Conservation (phyloP, 2,329 filamentous ascomycete genomes). For the Tolypocladium amazonense region DNA sequence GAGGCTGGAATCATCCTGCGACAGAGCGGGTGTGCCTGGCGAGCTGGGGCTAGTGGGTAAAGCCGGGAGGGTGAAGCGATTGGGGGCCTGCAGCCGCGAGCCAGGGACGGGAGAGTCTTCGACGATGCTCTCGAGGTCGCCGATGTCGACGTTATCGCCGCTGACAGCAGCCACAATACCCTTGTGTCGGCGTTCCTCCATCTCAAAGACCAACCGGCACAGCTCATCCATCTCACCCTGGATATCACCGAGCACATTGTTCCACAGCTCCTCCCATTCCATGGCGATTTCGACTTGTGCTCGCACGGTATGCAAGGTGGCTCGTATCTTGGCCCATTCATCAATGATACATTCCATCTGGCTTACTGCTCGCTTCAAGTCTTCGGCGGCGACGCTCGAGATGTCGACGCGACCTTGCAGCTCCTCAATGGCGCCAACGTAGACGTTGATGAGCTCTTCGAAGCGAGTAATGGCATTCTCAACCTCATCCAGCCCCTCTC, state of each 20-base stretch:
- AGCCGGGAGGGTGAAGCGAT: slow-evolving; percentile 57
- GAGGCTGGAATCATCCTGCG: slow-evolving; percentile 77
- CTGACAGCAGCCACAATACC: slow-evolving; percentile 52
- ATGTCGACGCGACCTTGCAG: slow-evolving; percentile 75
- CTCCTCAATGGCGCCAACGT: slow-evolving; percentile 87
- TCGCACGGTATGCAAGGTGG: slow-evolving; percentile 68
- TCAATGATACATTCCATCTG: slow-evolving; percentile 83
- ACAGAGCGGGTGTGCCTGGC: slow-evolving; percentile 42
- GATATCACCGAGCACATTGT: slow-evolving; percentile 84
- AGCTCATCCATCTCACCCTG: slow-evolving; percentile 76
- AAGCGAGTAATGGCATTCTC: slow-evolving; percentile 72
- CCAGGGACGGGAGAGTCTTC: slow-evolving; percentile 63
- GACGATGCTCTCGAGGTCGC: slow-evolving; percentile 84
- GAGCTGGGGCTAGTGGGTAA: slow-evolving; percentile 54
- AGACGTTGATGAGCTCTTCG: slow-evolving; percentile 82
- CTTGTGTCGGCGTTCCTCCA: slow-evolving; percentile 90
- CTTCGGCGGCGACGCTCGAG: slow-evolving; percentile 54
- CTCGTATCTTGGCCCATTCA: slow-evolving; percentile 77
- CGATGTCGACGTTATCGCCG: slow-evolving; percentile 67
- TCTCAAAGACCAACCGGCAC: slow-evolving; percentile 79
- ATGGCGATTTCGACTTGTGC: slow-evolving; percentile 91
- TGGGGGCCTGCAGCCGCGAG: slow-evolving; percentile 43
- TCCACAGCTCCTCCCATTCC: slow-evolving; percentile 99
- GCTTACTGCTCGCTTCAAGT: slow-evolving; percentile 63
- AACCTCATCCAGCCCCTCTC: slow-evolving; percentile 66